Evolutionary conservation across 2,329 filamentous ascomycete species (phyloP).

Genomic region (Hymenoscyphus infarciens): DNA sequence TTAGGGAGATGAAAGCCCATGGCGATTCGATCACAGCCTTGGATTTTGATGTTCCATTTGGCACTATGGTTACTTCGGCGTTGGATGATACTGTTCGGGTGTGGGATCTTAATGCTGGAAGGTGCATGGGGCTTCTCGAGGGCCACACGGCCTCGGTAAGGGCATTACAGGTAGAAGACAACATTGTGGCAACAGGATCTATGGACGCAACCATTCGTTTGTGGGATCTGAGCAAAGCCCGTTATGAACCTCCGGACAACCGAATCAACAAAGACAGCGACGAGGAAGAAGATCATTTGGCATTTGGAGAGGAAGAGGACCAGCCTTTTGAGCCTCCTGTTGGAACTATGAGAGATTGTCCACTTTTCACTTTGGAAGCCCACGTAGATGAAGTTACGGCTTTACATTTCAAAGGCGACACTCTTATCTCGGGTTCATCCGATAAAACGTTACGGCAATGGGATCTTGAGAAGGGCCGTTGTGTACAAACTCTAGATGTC

Average conservation of each 20-base stretch:
- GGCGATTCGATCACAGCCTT: constrained; percentile 82
- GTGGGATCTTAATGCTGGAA: constrained; percentile 92
- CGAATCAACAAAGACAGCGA: constrained; percentile 53
- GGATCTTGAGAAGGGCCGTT: constrained; percentile 96
- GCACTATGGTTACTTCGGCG: constrained; percentile 87
- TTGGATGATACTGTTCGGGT: constrained; percentile 92
- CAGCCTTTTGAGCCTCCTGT: constrained; percentile 65
- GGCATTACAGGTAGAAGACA: constrained; percentile 90
- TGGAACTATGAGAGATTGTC: constrained; percentile 84
- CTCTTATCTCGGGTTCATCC: constrained; percentile 89
- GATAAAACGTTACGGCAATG: constrained; percentile 97
- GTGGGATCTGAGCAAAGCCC: constrained; percentile 89
- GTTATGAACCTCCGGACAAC: constrained; percentile 65
- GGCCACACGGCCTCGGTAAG: constrained; percentile 93
- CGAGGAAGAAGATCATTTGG: constrained; percentile 62
- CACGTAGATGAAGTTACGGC: constrained; percentile 95
- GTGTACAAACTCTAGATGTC: constrained; percentile 94
- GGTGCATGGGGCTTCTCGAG: constrained; percentile 87
- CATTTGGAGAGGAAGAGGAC: constrained; percentile 69
- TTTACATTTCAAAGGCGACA: constrained; percentile 83
- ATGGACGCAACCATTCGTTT: constrained; percentile 91
- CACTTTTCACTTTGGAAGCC: constrained; percentile 80
- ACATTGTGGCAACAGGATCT: constrained; percentile 89
- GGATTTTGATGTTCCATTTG: constrained; percentile 97
- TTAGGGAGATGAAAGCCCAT: constrained; percentile 86